phyloP scores from a whole-genome alignment of 1,284 basidiomycete genomes.

The Gomphus bonarii region DNA sequence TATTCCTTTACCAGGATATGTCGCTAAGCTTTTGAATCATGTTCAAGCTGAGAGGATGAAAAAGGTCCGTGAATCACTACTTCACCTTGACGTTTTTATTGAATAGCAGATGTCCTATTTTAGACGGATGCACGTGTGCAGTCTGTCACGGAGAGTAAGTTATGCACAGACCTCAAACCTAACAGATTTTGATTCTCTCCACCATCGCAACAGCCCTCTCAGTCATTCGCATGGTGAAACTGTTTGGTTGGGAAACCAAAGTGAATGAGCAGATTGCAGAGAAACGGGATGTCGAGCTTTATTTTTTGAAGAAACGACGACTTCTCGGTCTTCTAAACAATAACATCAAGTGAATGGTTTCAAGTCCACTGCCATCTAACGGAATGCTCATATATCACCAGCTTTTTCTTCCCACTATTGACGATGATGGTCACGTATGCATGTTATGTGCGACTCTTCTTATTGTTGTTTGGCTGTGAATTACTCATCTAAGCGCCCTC shows the following conservation, averaged over 20 bases:
- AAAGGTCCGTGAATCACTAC: slow-evolving; percentile 9
- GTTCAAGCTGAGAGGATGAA: slow-evolving; percentile 18
- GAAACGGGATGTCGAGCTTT: slow-evolving; percentile 30
- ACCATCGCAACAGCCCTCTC: slow-evolving; percentile 16
- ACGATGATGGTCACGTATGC: slow-evolving; percentile 37
- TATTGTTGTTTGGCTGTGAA: background rate
- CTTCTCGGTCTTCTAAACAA: slow-evolving; percentile 9
- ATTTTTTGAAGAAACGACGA: slow-evolving; percentile 17
- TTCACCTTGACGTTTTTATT: background rate
- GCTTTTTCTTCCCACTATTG: slow-evolving; percentile 30
- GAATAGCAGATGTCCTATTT: background rate
- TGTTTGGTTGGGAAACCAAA: slow-evolving; percentile 38
- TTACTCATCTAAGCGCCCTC: slow-evolving; percentile 22
- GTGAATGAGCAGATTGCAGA: slow-evolving; percentile 26
- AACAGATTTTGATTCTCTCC: slow-evolving; percentile 3
- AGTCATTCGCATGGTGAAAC: slow-evolving; percentile 31
- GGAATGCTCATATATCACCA: slow-evolving; percentile 21
- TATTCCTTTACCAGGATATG: slow-evolving; percentile 25
- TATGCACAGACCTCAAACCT: background rate
- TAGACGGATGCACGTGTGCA: slow-evolving; percentile 22
- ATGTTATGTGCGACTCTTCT: slow-evolving; percentile 23
- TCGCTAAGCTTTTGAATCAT: slow-evolving; percentile 13
- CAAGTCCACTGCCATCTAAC: background rate
- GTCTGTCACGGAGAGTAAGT: slow-evolving; percentile 24
- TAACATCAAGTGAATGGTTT: background rate